These are phyloP conservation scores for Hymenoscyphus fraxineus DNA, from an alignment of 2,329 filamentous ascomycete genomes.

Conservation along the genomic window DNA sequence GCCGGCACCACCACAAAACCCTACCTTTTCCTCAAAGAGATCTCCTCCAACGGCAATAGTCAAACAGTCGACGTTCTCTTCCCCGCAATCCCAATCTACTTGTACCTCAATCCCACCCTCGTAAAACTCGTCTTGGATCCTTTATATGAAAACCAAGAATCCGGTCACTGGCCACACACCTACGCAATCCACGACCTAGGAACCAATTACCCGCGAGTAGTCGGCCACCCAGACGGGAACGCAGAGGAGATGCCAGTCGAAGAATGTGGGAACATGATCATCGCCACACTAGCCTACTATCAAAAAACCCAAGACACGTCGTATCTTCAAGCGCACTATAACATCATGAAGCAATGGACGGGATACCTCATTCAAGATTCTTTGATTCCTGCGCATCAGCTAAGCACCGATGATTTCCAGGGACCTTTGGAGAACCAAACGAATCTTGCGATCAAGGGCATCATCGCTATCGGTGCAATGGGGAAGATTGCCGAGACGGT, in stretches of 20 bases:
- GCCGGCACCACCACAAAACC: constrained; percentile 65
- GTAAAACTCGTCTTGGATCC: constrained; percentile 59
- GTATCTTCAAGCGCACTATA: constrained; percentile 64
- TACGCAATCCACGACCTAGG: constrained; percentile 73
- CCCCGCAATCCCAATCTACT: constrained; percentile 75
- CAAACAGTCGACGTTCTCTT: constrained; percentile 90
- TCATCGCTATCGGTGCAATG: constrained; percentile 80
- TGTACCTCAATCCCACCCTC: constrained; percentile 70
- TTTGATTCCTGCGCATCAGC: constrained; percentile 69
- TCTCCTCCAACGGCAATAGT: constrained; percentile 80
- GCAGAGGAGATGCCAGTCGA: constrained; percentile 77
- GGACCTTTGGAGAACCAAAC: constrained; percentile 75
- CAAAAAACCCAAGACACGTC: constrained; percentile 50
- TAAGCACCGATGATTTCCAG: constrained; percentile 82
- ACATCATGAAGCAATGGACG: constrained; percentile 74
- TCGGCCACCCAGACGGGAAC: constrained; percentile 64
- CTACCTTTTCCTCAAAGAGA: constrained; percentile 83
- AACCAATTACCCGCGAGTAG: constrained; percentile 63
- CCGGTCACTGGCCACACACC: constrained; percentile 62
- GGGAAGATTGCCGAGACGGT: constrained; percentile 62
- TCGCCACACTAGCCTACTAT: constrained; percentile 72
- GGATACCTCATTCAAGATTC: constrained; percentile 70
- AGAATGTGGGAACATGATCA: constrained; percentile 79
- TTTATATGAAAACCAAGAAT: constrained; percentile 64
- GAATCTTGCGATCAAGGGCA: constrained; percentile 79